Conservation (phyloP, 306 rosid genomes). For the Cucurbita pepo region DNA sequence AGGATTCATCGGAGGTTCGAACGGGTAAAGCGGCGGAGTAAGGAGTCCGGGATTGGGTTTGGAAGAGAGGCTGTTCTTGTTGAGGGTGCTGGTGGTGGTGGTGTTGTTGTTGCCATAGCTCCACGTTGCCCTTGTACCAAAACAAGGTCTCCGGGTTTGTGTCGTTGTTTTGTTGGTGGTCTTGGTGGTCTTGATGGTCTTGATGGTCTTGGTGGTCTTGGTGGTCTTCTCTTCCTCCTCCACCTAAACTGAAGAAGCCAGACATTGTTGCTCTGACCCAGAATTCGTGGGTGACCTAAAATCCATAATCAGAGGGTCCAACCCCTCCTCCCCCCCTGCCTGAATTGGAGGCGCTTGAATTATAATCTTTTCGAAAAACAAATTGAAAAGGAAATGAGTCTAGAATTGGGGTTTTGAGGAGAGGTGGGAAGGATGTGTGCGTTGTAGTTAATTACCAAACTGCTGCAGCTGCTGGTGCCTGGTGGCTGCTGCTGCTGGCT, state of each 20-base stretch:
- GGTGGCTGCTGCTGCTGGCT: background rate
- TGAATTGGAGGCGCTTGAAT: background rate
- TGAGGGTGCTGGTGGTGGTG: constrained; percentile 15
- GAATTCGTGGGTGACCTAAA: constrained; percentile 26
- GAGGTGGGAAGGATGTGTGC: background rate
- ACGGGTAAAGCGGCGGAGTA: constrained; percentile 44
- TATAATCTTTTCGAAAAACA: no score
- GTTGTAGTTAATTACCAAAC: constrained; percentile 5
- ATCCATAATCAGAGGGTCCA: constrained; percentile 61
- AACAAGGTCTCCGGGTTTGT: constrained; percentile 28
- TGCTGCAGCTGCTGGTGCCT: background rate
- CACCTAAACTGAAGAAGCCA: constrained; percentile 68
- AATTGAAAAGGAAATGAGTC: no score
- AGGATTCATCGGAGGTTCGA: constrained; percentile 41
- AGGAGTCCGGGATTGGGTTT: constrained; percentile 21
- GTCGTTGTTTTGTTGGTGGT: constrained; percentile 3
- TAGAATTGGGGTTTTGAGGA: background rate
- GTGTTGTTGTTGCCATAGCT: constrained; percentile 37
- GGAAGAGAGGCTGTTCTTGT: constrained; percentile 10
- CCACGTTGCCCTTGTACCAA: constrained; percentile 56
- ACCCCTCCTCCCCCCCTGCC: background rate
- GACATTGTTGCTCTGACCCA: constrained; percentile 49
- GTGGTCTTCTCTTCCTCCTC: constrained; percentile 17
- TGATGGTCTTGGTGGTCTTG: background rate
- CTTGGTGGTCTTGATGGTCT: background rate